Base-by-base conservation (phyloP, 148 eudicot genomes). In the Heliosperma pusillum region DNA sequence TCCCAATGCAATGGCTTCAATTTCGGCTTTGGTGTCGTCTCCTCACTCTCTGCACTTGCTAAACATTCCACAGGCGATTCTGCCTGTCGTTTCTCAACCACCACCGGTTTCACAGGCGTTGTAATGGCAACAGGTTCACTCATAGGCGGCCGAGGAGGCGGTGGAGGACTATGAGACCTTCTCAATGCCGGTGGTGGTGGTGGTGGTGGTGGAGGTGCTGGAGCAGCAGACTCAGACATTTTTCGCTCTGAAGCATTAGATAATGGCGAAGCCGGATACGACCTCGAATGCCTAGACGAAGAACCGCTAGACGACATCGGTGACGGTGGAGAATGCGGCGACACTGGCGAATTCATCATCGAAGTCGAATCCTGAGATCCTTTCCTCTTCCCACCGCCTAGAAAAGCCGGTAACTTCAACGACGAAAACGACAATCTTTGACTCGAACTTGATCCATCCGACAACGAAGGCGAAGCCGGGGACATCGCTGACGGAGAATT, bases 1-100 rank as follows among this genome's bases (percentile, higher is more conserved):
- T 95, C 99, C 99, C 99, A 95, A 73, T 95, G 99, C 84, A 95
- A 77, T 0, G 97, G 91, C 83, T 95, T 95, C 87, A 95, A 69
- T 75, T 92, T 95, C 66, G 86, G 91, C 77, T 86, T 95, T 0
- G 85, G 91, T 15, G 87, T 88, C 22, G 85, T 87, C 52, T 83
- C 89, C 74, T 90, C 95, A 72, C 71, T 61, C 20, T 83, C 85
- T 10, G 42, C 62, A 52, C 65, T 75, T 29, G 73, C 74, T 55
- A 80, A 77, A 82, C 84, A 76, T 77, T 79, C 85, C 17, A 72
- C 69, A 1, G 76, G 71, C 7, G 80, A 68, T 30, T 84, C 82
- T 26, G 80, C 47, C 33, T 78, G 22, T 24, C 15, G 80, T 62
- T 75, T 79, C 53, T 80, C 79, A 60, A 80, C 19, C 29, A 69